Conservation (phyloP, 1,284 basidiomycete genomes). For the Sanghuangporus weigelae region DNA sequence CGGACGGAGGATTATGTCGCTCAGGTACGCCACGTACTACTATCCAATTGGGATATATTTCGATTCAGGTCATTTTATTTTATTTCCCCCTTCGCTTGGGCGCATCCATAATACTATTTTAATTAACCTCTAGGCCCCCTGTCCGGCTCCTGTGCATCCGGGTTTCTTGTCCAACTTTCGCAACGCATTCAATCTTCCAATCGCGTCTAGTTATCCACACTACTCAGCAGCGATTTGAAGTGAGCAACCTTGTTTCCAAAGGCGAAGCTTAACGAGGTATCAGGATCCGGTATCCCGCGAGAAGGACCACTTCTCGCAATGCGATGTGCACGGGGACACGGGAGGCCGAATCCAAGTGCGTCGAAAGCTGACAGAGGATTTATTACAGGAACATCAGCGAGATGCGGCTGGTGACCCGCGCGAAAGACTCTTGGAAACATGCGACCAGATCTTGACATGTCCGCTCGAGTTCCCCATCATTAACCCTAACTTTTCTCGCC, state of each 20-base stretch:
- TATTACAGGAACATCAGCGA: background rate
- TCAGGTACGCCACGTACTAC: background rate
- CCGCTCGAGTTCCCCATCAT: background rate
- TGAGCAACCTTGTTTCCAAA: background rate
- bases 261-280: too few species aligned
- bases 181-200: too few species aligned
- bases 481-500: background rate
- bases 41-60: conserved; percentile 1
- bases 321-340: too few species aligned
- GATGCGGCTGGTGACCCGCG: background rate
- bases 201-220: too few species aligned
- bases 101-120: background rate
- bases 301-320: too few species aligned
- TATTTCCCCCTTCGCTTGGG: background rate
- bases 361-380: too few species aligned
- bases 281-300: background rate
- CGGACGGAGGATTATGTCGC: background rate
- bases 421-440: background rate
- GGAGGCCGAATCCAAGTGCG: too few species aligned
- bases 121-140: background rate
- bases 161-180: background rate
- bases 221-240: background rate
- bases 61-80: background rate
- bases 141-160: background rate
- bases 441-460: background rate